phyloP scores from a whole-genome alignment of 768 basidiomycete genomes.

The Lactarius sanguifluus region DNA sequence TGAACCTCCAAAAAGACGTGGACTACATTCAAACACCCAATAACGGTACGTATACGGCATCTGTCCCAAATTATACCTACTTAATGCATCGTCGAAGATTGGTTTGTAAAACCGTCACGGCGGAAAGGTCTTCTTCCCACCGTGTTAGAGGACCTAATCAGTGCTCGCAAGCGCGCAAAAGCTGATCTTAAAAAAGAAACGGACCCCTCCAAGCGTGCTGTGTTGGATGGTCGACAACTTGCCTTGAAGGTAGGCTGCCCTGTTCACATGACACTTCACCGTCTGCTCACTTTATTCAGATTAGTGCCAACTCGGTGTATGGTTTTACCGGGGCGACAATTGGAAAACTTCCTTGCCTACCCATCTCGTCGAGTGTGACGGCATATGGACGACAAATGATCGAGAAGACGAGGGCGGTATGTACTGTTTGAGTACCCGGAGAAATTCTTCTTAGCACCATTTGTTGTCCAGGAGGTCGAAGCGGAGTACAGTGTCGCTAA shows the following conservation, averaged over 20 bases:
- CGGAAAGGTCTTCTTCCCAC: constrained; percentile 91
- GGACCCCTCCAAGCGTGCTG: constrained; percentile 96
- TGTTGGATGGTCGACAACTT: constrained; percentile 94
- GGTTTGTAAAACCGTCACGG: constrained; percentile 69
- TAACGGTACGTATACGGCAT: constrained; percentile 60
- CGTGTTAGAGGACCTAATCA: constrained; percentile 89
- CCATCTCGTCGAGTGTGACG: constrained; percentile 94
- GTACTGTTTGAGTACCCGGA: constrained; percentile 26
- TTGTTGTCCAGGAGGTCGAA: constrained; percentile 71
- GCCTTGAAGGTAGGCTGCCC: constrained; percentile 74
- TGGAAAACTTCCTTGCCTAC: constrained; percentile 92
- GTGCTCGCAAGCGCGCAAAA: constrained; percentile 92
- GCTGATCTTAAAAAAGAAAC: constrained; percentile 95
- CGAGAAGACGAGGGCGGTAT: constrained; percentile 87
- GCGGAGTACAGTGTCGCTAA: constrained; percentile 82
- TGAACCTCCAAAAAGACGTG: constrained; percentile 74
- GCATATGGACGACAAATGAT: constrained; percentile 99
- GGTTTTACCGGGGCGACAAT: constrained; percentile 98
- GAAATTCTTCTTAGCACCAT: constrained; percentile 3
- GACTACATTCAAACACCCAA: constrained; percentile 97
- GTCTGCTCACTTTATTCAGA: constrained; percentile 46
- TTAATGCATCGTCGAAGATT: constrained; percentile 50
- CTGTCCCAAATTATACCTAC: constrained; percentile 1
- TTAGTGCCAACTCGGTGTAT: constrained; percentile 98
- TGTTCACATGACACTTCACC: neutral